Evolutionary conservation across 495 filamentous ascomycete species (phyloP), one percentile per base, ranked within the genome.

Genomic region (Bacidia gigantensis): DNA sequence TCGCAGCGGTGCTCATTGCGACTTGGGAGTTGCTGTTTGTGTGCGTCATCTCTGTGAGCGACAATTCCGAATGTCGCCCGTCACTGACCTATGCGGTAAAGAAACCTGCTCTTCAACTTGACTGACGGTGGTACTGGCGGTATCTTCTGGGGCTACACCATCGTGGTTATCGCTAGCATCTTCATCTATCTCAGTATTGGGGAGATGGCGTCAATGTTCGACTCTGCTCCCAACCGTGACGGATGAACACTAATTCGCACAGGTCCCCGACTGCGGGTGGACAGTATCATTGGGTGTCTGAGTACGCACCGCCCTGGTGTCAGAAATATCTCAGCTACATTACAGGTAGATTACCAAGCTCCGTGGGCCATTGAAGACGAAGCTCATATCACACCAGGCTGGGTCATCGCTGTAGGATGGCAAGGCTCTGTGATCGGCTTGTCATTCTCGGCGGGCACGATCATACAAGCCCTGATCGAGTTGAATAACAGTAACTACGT

Each of bases 321-420:
- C 76, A 77, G 51, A 78, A 76, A 49, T 76, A 77, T 39, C 62
- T 80, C 10, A 78, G 77, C 56, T 82, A 80, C 58, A 68, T 79
- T 29, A 75, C 76, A 44, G 77, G 77, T 69, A 64, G 39, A 11
- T 26, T 1, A 1, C 3, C 22, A 20, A 5, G n/a, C 9, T 26
- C 41, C 24, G 12, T 12, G 7, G 21, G 12, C 11, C 24, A 22
- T 26, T 18, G 9, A 11, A 47, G 14, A 3, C 11, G 21, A 10
- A 3, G 29, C 11, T 46, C 7, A 32, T 18, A 1, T 22, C 17
- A 7, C 1, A 35, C 14, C 46, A 73, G 74, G 75, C 12, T 84
- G 80, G 80, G 65, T 83, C 21, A 74, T 69, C 26, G 72, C 74
- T 3, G 72, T 74, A 26, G 78, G 75, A 9, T 83, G 80, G 79